Percentiles rank a stretch among this genome's conserved stretches.
Conservation (phyloP, 1,284 basidiomycete species). For the Ustilago tritici region DNA sequence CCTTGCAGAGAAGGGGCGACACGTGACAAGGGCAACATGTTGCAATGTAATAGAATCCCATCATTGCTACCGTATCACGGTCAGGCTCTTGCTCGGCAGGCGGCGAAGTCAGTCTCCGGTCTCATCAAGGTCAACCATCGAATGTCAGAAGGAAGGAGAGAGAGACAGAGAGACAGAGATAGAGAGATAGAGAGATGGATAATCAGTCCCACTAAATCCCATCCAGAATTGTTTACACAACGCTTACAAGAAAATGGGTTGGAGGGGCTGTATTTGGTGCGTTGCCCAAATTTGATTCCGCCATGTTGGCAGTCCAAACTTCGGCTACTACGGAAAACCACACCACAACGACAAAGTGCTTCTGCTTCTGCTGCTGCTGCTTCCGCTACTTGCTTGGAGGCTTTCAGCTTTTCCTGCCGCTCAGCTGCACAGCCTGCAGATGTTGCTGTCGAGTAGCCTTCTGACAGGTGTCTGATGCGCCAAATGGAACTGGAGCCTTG, state of each 20-base stretch:
- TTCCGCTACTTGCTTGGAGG: too few species aligned
- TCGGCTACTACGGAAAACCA: too few species aligned
- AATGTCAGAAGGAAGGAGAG: background rate
- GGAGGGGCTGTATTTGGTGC: background rate
- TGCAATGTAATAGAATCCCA: too few species aligned
- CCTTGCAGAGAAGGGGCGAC: too few species aligned
- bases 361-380: background rate
- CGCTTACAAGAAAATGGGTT: background rate
- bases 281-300: too few species aligned
- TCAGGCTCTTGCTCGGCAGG: background rate
- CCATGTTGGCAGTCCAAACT: too few species aligned
- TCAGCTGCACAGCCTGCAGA: background rate
- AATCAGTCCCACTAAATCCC: too few species aligned
- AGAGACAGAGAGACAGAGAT: background rate
- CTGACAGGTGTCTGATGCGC: slow-evolving; percentile 1
- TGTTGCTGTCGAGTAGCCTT: slow-evolving; percentile 4
- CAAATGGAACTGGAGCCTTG: background rate
- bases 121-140: background rate
- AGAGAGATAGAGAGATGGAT: background rate
- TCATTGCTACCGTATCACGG: background rate
- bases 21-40: too few species aligned
- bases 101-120: background rate
- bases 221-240: too few species aligned
- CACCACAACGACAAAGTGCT: background rate
- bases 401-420: background rate